Evolutionary conservation across 495 filamentous ascomycete genomes (phyloP), one percentile per base, ranked within the genome.

Genomic region (Daldinia loculata): DNA sequence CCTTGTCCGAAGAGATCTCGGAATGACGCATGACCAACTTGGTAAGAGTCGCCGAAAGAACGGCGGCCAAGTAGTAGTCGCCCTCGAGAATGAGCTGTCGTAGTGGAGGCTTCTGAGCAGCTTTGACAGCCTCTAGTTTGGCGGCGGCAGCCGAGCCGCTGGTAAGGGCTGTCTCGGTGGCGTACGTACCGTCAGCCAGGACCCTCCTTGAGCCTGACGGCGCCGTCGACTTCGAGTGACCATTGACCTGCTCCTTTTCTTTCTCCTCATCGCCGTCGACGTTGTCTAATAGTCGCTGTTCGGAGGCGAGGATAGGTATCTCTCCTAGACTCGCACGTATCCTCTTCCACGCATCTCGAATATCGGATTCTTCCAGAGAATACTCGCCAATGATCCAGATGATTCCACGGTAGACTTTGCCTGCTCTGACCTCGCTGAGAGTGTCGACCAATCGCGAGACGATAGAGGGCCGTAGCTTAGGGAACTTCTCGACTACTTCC

Each of bases 321-420:
- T 99, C 96, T 56, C 96, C 96, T 43, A 99, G 84, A 74, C 94
- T 97, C 34, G 93, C 88, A 53, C 96, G 88, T 76, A 99, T 98
- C 67, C 90, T 88, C 84, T 96, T 98, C 96, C 96, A 99, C 1
- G 94, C 95, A 71, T 97, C 95, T 51, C 93, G 88, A 75, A 99
- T 99, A 78, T 98, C 94, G 65, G 87, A 93, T 74, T 94, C 90
- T 71, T 98, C 93, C 38, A 97, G 82, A 51, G 93, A 97, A 78
- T 98, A 99, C 80, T 99, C 96, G 75, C 96, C 96, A 60, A 99
- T 89, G 74, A 98, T 97, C 96, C 96, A 99, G 51, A 99, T 85
- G 45, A 94, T 94, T 63, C 95, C 95, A 38, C 96, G 90, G 74
- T 98, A 98, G 55, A 99, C 94, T 83, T 98, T 99, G 38, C 96